A percentile compares a stretch with the other conserved stretches of the same genome.
These are phyloP conservation scores for Suillus cothurnatus DNA, from an alignment of 768 basidiomycete genomes.

Conservation along the genomic window DNA sequence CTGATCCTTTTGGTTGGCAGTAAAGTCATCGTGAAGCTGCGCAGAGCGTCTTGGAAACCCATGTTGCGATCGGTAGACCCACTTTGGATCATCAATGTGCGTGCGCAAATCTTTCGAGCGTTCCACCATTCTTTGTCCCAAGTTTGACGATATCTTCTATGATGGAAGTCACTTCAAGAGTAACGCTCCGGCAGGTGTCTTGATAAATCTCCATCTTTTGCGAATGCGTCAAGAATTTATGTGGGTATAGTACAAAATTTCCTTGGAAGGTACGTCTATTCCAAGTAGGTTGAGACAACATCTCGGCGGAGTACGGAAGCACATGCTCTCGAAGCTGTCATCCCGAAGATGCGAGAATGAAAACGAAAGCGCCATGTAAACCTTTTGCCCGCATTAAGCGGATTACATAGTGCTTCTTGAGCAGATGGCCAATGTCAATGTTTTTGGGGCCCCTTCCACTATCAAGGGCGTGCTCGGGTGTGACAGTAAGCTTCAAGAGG, in stretches of 20 bases:
- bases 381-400: not conserved
- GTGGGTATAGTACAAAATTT: slow-evolving; percentile 74
- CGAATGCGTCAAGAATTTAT: slow-evolving; percentile 71
- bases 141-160: slow-evolving; percentile 63
- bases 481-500: slow-evolving; percentile 74
- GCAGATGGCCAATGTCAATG: slow-evolving; percentile 80
- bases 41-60: slow-evolving; percentile 70
- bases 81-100: slow-evolving; percentile 51
- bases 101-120: slow-evolving; percentile 93
- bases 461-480: slow-evolving; percentile 89
- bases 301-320: slow-evolving; percentile 75
- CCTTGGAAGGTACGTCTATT: slow-evolving; percentile 67
- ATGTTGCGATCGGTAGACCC: slow-evolving; percentile 28
- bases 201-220: slow-evolving; percentile 89
- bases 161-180: slow-evolving; percentile 73
- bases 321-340: slow-evolving; percentile 97
- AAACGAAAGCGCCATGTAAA: not conserved
- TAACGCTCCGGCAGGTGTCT: slow-evolving; percentile 59
- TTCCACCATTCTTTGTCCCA: slow-evolving; percentile 80
- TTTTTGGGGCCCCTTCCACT: slow-evolving; percentile 44
- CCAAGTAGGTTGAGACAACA: slow-evolving; percentile 94
- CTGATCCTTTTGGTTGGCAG: slow-evolving; percentile 42
- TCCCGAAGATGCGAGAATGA: slow-evolving; percentile 80
- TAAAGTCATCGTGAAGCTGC: slow-evolving; percentile 87
- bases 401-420: slow-evolving; percentile 59